Base-by-base conservation (phyloP, 2,329 filamentous ascomycete genomes). In the Colletotrichum tropicale region DNA sequence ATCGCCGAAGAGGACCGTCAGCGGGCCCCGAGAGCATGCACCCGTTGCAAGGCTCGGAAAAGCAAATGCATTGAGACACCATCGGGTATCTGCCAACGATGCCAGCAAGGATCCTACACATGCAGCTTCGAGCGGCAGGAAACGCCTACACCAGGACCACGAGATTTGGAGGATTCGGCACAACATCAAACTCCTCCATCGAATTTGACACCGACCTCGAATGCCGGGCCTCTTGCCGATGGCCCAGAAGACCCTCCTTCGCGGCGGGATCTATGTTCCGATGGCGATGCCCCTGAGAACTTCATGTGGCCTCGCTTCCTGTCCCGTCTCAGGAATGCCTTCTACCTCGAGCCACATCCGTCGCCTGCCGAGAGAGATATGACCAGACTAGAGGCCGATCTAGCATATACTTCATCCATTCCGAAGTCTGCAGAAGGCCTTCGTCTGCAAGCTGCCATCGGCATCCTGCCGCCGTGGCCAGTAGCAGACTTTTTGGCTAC, bases 1-100 rank as follows among this genome's bases (percentile, higher is more conserved):
- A 80, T 84, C 62, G 78, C 82, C 61, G 82, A 83, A 30, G 81
- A 82, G 73, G 79, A 83, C 74, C 81, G 83, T 16, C 83, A 84
- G 74, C 78, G 82, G 55, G 82, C 83, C 9, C 78, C 76, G 1
- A 75, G 80, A 78, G 83, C 82, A 79, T 84, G 82, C 69, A 78
- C 81, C 67, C 80, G 79, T n/a, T 84, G 83, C 69, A 84, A 84
- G 70, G 77, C 80, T 6, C 76, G 83, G 15, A 84, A 85, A 72
- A 83, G 80, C 69, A 82, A 81, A 71, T 84, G 83, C 56, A 81
- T 84, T 24, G 82, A 83, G 73, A 78, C 72, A 0, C 56, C 73
- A 3, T 73, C 77, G 9, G 82, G 80, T 1, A 76, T 76, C 34
- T 85, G 81, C 56, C 78, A 82, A 32, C 77, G 83, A 74, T 83